These are phyloP conservation scores for Shiraia sp. DNA, from an alignment of 2,329 filamentous ascomycete species.

Conservation along the genomic window DNA sequence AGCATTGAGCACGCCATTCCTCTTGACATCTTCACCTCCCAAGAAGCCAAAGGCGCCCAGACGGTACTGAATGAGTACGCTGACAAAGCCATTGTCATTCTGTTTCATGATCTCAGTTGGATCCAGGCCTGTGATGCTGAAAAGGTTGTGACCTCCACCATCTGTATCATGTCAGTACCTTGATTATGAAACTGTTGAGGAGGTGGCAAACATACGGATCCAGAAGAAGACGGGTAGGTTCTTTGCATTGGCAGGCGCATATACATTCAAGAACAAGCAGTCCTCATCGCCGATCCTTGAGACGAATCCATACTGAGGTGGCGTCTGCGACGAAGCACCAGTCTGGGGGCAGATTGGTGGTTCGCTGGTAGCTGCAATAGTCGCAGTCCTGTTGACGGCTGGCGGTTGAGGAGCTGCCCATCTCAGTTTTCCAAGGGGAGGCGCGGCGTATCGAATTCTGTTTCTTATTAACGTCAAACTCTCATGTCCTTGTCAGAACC, in stretches of 20 bases:
- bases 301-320: constrained; percentile 33
- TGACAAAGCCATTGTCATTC: constrained; percentile 55
- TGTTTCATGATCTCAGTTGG: constrained; percentile 39
- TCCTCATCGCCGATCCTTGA: constrained; percentile 44
- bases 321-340: constrained; percentile 30
- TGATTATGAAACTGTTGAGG: constrained; percentile 32
- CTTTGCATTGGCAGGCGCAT: constrained; percentile 45
- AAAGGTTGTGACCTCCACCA: constrained; percentile 46
- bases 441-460: constrained; percentile 54
- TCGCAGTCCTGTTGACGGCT: constrained; percentile 44
- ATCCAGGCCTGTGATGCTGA: constrained; percentile 33
- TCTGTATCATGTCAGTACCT: constrained; percentile 38
- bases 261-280: constrained; percentile 48
- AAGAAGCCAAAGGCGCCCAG: constrained; percentile 67
- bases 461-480: constrained; percentile 16
- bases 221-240: constrained; percentile 60
- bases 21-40: constrained; percentile 58
- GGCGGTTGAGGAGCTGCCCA: constrained; percentile 57
- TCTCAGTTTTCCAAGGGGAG: constrained; percentile 56
- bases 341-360: constrained; percentile 40
- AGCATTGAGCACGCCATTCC: constrained; percentile 63
- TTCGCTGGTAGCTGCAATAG: constrained; percentile 50
- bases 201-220: constrained; percentile 46
- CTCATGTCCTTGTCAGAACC: background rate
- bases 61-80: constrained; percentile 67